phyloP scores from a whole-genome alignment of 345 rosid species.

The Eucalyptus cloeziana region DNA sequence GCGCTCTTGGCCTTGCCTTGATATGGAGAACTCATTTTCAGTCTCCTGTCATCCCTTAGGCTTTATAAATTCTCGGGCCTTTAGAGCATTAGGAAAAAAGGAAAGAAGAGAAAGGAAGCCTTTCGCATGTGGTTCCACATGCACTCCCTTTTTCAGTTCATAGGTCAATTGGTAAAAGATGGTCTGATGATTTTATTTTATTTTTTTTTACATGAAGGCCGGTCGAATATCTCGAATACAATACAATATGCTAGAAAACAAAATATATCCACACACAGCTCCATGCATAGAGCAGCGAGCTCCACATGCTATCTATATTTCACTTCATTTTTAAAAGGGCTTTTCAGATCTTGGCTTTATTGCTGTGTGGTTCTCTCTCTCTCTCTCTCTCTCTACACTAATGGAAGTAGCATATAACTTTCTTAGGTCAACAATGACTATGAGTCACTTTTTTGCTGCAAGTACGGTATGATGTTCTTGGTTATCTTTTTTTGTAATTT shows the following conservation, averaged over 20 bases:
- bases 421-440: not conserved
- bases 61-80: not conserved
- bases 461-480: not conserved
- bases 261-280: not conserved
- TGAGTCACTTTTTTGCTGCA: not conserved
- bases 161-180: not conserved
- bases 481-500: not conserved
- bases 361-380: not conserved
- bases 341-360: not conserved
- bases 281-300: constrained; percentile 16
- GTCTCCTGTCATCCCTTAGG: not conserved
- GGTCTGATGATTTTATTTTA: not conserved
- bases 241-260: not conserved
- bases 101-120: not conserved
- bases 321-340: not conserved
- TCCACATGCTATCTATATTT: constrained; percentile 2
- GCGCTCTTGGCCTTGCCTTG: not conserved
- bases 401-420: not conserved
- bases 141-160: not conserved
- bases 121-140: not conserved
- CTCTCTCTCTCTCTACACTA: not conserved
- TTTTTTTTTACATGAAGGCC: not conserved
- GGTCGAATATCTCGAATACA: not conserved
- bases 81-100: not conserved
- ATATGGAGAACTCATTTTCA: not conserved